Evolutionary conservation across 1,284 basidiomycete genomes (phyloP).

Genomic region (Naganishia sp.): DNA sequence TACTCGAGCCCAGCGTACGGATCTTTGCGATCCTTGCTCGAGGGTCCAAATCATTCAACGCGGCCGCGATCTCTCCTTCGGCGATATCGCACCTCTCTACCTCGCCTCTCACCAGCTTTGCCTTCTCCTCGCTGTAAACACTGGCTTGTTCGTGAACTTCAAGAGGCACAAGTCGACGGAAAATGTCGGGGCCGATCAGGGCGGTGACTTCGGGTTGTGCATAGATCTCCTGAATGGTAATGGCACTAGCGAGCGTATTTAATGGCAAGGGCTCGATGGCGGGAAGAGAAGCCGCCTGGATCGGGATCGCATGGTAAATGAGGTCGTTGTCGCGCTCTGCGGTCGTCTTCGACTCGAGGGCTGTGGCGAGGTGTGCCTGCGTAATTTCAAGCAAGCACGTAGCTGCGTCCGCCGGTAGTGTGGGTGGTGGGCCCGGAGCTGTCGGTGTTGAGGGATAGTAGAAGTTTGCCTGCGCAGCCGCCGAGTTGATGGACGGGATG

Average conservation of each 20-base stretch:
- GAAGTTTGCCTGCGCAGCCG: slow-evolving; percentile 65
- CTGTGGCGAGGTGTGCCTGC: slow-evolving; percentile 77
- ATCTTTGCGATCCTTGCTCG: slow-evolving; percentile 74
- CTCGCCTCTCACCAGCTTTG: slow-evolving; percentile 87
- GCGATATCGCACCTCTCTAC: slow-evolving; percentile 81
- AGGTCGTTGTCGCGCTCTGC: slow-evolving; percentile 91
- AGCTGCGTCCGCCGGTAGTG: slow-evolving; percentile 83
- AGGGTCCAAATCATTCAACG: slow-evolving; percentile 79
- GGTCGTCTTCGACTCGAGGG: slow-evolving; percentile 72
- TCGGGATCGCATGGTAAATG: slow-evolving; percentile 94
- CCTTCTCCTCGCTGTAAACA: slow-evolving; percentile 98
- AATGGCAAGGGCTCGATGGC: slow-evolving; percentile 75
- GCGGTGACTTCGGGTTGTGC: slow-evolving; percentile 88
- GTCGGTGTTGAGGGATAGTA: slow-evolving; percentile 68
- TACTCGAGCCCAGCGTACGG: slow-evolving; percentile 68
- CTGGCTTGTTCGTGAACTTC: slow-evolving; percentile 95
- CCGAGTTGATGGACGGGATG: slow-evolving; percentile 57
- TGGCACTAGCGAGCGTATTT: slow-evolving; percentile 62
- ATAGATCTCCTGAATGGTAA: slow-evolving; percentile 93
- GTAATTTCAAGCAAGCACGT: slow-evolving; percentile 75
- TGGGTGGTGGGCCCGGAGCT: slow-evolving; percentile 62
- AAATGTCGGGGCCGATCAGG: slow-evolving; percentile 90
- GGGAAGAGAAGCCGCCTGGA: slow-evolving; percentile 76
- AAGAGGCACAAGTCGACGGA: slow-evolving; percentile 82
- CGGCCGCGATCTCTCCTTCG: slow-evolving; percentile 76